phyloP scores from a whole-genome alignment of 2,329 filamentous ascomycete genomes.

The Dendryphion nanum region DNA sequence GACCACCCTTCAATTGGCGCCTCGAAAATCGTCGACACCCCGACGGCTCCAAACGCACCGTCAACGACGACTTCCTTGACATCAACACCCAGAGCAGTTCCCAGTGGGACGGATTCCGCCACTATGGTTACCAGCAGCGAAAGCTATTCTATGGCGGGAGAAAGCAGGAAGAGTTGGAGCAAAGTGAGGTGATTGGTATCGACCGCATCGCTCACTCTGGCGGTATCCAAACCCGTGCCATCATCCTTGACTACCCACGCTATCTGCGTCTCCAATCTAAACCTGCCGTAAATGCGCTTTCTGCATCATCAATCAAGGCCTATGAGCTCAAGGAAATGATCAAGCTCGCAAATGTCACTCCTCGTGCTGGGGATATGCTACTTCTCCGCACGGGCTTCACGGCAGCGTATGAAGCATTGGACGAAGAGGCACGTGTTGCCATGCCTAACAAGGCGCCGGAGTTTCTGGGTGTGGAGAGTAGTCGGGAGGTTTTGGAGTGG shows the following conservation, averaged over 20 bases:
- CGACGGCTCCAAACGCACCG: conserved; percentile 25
- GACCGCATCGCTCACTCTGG: conserved; percentile 32
- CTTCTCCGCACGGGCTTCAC: conserved; percentile 34
- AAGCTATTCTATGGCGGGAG: conserved; percentile 45
- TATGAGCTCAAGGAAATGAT: conserved; percentile 31
- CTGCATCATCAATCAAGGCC: conserved; percentile 19
- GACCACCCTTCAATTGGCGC: conserved; percentile 28
- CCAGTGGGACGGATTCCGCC: conserved; percentile 43
- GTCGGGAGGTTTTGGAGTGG: conserved; percentile 40
- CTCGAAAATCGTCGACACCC: conserved; percentile 26
- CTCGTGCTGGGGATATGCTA: conserved; percentile 32
- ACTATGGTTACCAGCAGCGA: conserved; percentile 44
- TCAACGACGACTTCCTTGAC: conserved; percentile 39
- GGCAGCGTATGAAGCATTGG: conserved; percentile 35
- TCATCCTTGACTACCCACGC: conserved; percentile 34
- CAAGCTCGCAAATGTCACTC: conserved; percentile 30
- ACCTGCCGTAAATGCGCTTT: conserved; percentile 19
- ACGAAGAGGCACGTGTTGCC: conserved; percentile 19
- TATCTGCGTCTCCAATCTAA: conserved; percentile 20
- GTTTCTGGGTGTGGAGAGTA: conserved; percentile 43
- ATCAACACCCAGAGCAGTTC: conserved; percentile 39
- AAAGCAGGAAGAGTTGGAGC: conserved; percentile 8
- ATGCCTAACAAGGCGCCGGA: conserved; percentile 25
- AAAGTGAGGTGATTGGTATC: conserved; percentile 19
- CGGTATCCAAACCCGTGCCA: conserved; percentile 28